Base-by-base conservation (phyloP, 1,284 basidiomycete species). In the Malassezia japonica region DNA sequence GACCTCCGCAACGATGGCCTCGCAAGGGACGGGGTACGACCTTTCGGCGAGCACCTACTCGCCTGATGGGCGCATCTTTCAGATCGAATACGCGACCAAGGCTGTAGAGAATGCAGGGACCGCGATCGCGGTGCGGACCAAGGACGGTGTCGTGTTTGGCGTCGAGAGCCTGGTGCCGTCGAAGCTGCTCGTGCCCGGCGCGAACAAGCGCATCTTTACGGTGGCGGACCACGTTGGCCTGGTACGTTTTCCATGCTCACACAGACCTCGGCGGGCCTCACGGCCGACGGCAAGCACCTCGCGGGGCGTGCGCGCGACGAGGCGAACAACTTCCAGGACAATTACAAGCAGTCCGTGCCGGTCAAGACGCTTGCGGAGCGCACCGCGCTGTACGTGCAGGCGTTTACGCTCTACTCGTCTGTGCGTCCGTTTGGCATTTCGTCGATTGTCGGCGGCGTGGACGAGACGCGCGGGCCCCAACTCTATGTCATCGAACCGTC, bases 101-200 rank as follows among this genome's bases (percentile, higher is more conserved):
- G 91, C 94, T 28, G 92, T 96, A 50, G 94, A 98, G 76, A 94
- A 94, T 75, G 89, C 92, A 34, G 94, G 94, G 83, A 75, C 74
- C 4, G 74, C 67, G 18, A 73, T 75, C 46, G 91, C 89, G 28
- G 78, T 99, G 40, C 83, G 86, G 71, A 86, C 88, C 69, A 90
- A 87, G 74, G 90, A 94, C 70, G 94, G 94, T 29, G 78, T 98
- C 51, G 82, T 99, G 13, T 40, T 67, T 15, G 94, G 89, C 8
- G 90, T 96, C 15, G 94, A 99, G 80, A 95, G 96, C 74, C 81
- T 96, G 44, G 81, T 96, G n/a, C 88, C 92, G 74, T 94, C 89
- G 34, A 98, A 96, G 76, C 82, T 98, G 44, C 80, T 98, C 33
- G 86, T 99, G 4, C 90, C 91, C 37, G 88, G 85, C 45, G 83